phyloP scores from a whole-genome alignment of 768 basidiomycete species.

The Podaxis carcinomalis region DNA sequence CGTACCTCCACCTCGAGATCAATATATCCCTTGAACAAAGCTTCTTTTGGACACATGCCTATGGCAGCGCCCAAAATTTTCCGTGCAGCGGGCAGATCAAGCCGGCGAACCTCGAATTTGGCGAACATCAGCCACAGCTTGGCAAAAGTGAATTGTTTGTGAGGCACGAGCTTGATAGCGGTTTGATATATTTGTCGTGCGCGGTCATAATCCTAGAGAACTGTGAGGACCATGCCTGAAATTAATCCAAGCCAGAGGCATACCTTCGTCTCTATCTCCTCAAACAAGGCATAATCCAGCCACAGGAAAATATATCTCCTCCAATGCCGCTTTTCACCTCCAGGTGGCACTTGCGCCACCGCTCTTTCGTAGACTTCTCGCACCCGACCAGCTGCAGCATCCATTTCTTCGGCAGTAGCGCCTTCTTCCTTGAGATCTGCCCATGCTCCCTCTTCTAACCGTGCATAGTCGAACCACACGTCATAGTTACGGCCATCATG shows the following conservation, averaged over 20 bases:
- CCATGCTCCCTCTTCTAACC: constrained; percentile 87
- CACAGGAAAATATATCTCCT: constrained; percentile 87
- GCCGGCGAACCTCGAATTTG: constrained; percentile 82
- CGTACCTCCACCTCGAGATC: constrained; percentile 86
- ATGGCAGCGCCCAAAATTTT: constrained; percentile 88
- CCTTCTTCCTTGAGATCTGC: constrained; percentile 74
- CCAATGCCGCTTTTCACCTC: constrained; percentile 90
- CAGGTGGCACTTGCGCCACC: constrained; percentile 93
- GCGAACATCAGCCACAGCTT: constrained; percentile 95
- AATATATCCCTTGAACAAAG: constrained; percentile 94
- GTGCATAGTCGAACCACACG: constrained; percentile 95
- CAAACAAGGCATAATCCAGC: constrained; percentile 94
- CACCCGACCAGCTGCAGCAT: constrained; percentile 59
- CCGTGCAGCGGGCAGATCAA: constrained; percentile 79
- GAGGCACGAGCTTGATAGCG: constrained; percentile 83
- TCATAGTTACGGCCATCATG: constrained; percentile 96
- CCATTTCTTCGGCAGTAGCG: constrained; percentile 64
- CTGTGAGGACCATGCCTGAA: background rate
- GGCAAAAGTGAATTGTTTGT: constrained; percentile 96
- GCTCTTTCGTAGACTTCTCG: constrained; percentile 95
- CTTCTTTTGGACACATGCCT: constrained; percentile 95
- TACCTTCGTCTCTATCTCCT: constrained; percentile 94
- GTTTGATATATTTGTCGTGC: constrained; percentile 92
- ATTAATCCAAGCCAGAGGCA: constrained; percentile 11
- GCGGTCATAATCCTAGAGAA: constrained; percentile 69